Evolutionary conservation across 2,329 filamentous ascomycete genomes (phyloP).

Genomic region (Alternaria arborescens): DNA sequence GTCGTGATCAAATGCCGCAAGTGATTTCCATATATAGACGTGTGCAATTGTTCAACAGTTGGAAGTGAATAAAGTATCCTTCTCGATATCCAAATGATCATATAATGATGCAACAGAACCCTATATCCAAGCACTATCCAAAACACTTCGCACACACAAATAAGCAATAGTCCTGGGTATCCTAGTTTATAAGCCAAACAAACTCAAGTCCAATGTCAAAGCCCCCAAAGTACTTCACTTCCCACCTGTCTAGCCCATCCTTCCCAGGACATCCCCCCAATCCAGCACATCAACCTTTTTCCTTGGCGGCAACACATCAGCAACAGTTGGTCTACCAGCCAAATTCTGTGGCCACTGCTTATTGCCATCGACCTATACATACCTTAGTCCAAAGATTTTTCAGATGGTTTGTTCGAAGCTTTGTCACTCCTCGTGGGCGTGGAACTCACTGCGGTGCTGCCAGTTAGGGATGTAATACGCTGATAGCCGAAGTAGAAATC

Average conservation of each 20-base stretch:
- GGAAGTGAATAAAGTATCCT: no score
- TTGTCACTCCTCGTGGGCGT: not conserved
- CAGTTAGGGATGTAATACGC: conserved; percentile 28
- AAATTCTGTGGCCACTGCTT: conserved; percentile 28
- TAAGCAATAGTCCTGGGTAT: not conserved
- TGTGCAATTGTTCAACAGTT: not conserved
- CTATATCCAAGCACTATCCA: not conserved
- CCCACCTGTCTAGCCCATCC: not conserved
- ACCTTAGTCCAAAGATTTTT: conserved; percentile 17
- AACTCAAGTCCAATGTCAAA: not conserved
- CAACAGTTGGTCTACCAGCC: conserved; percentile 22
- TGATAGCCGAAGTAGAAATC: conserved; percentile 28
- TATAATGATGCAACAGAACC: not conserved
- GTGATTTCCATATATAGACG: no score
- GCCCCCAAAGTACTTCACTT: not conserved
- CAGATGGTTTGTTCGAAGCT: not conserved
- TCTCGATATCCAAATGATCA: not conserved
- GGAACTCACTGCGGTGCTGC: conserved; percentile 33
- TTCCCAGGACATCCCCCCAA: conserved; percentile 27
- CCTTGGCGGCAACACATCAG: conserved; percentile 16
- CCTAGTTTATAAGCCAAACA: not conserved
- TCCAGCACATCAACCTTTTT: conserved; percentile 27
- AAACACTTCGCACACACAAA: not conserved
- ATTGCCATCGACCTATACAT: conserved; percentile 22
- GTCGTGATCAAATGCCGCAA: not conserved